Evolutionary conservation across 1,139 yeast species (phyloP).

Genomic region (Kodamaea plutei): DNA sequence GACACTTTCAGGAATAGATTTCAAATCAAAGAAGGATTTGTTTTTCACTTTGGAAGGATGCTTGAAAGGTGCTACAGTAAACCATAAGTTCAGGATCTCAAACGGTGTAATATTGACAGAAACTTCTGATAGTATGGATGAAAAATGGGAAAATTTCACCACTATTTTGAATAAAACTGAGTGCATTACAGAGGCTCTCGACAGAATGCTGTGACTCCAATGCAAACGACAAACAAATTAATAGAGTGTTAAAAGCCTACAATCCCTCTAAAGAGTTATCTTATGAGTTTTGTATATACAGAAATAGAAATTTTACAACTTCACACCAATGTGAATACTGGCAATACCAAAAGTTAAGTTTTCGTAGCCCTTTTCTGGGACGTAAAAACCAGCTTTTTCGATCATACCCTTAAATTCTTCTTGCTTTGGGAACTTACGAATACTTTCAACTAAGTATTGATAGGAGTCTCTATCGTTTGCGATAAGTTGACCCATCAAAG

Average conservation of each 20-base stretch:
- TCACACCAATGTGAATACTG: conserved; percentile 93
- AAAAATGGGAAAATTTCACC: conserved; percentile 16
- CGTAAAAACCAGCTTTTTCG: conserved; percentile 89
- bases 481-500: conserved; percentile 91
- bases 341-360: conserved; percentile 96
- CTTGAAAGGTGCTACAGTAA: conserved; percentile 12
- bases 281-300: no score
- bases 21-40: conserved; percentile 21
- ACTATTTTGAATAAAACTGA: conserved; percentile 31
- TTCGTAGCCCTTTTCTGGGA: conserved; percentile 86
- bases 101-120: conserved; percentile 34
- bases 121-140: conserved; percentile 21
- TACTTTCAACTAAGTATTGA: conserved; percentile 92
- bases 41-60: conserved; percentile 21
- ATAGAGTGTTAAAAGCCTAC: no score
- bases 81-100: conserved; percentile 22
- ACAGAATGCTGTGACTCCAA: no score
- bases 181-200: conserved; percentile 24
- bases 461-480: conserved; percentile 95
- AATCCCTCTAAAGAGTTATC: no score
- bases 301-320: no score
- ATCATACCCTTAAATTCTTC: conserved; percentile 90
- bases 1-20: conserved; percentile 24
- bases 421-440: conserved; percentile 86
- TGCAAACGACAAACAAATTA: no score